Percentiles rank a stretch among this genome's conserved stretches.
Conservation (phyloP, 176 grass and related monocot species). For the Neostapfia colusana region DNA sequence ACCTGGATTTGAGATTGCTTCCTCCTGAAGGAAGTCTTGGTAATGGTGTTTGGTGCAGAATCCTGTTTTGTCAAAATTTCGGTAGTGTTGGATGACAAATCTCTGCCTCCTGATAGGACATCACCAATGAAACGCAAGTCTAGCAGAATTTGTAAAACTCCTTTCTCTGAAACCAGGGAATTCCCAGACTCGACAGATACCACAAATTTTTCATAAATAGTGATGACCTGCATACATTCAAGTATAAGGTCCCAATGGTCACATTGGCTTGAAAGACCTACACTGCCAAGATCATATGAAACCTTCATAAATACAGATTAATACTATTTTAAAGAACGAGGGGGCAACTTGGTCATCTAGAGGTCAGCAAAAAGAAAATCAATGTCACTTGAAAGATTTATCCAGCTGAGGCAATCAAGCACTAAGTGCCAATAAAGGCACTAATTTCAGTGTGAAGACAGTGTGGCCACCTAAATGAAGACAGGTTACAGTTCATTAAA, state of each 20-base stretch:
- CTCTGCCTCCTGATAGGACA: constrained; percentile 79
- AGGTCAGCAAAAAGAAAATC: constrained; percentile 9
- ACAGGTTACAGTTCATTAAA: not conserved
- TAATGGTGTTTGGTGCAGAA: constrained; percentile 37
- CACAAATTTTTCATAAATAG: constrained; percentile 75
- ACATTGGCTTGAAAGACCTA: constrained; percentile 24
- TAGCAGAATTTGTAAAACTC: constrained; percentile 82
- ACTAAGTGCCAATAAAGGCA: not conserved
- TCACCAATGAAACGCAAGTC: constrained; percentile 88
- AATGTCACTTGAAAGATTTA: not conserved
- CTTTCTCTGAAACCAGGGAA: constrained; percentile 79
- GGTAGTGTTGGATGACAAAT: constrained; percentile 39
- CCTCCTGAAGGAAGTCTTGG: constrained; percentile 76
- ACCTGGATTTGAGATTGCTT: constrained; percentile 58
- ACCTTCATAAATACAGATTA: constrained; percentile 13
- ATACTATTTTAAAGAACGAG: constrained; percentile 19
- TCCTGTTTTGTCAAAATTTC: constrained; percentile 62
- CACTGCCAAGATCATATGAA: constrained; percentile 5
- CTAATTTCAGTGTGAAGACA: not conserved
- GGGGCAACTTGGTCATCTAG: not conserved
- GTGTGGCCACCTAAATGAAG: constrained; percentile 7
- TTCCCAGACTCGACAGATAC: constrained; percentile 57
- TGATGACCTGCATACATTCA: constrained; percentile 61
- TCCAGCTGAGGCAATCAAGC: not conserved
- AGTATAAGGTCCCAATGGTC: constrained; percentile 18